Conservation (phyloP, 495 filamentous ascomycete species). For the Apiosordaria backusii region DNA sequence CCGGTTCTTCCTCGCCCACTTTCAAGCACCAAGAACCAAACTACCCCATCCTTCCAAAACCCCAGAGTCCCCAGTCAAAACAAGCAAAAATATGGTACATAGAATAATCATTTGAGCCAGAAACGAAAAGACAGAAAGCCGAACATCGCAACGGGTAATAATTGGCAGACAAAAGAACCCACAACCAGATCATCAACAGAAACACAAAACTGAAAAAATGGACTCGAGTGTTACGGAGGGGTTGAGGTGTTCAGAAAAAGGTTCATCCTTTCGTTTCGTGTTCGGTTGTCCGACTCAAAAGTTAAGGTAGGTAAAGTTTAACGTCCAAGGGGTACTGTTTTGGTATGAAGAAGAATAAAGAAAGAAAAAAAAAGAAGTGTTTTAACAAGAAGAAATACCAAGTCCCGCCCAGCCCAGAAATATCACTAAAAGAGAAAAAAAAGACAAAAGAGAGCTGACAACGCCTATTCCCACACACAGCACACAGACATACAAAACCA, state of each 20-base stretch:
- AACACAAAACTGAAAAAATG: background rate
- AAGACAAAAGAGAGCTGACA: constrained; percentile 28
- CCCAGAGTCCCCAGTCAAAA: background rate
- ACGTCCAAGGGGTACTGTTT: background rate
- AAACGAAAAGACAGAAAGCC: background rate
- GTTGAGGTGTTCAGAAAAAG: background rate
- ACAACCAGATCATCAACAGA: background rate
- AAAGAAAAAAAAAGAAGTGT: constrained; percentile 11
- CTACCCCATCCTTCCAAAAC: background rate
- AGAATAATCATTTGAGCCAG: background rate
- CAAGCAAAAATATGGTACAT: background rate
- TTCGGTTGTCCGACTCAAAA: background rate
- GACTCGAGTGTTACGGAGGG: background rate
- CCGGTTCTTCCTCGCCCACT: background rate
- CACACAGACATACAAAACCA: background rate
- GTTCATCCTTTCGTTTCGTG: background rate
- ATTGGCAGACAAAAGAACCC: background rate
- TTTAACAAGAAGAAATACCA: constrained; percentile 10
- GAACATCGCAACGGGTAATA: background rate
- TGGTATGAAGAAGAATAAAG: background rate
- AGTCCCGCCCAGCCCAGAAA: constrained; percentile 19
- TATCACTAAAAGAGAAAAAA: constrained; percentile 23
- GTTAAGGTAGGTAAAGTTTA: background rate
- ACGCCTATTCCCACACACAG: background rate
- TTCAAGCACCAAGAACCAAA: background rate